phyloP scores from a whole-genome alignment of 1,284 basidiomycete genomes.

The Moesziomyces antarcticus region DNA sequence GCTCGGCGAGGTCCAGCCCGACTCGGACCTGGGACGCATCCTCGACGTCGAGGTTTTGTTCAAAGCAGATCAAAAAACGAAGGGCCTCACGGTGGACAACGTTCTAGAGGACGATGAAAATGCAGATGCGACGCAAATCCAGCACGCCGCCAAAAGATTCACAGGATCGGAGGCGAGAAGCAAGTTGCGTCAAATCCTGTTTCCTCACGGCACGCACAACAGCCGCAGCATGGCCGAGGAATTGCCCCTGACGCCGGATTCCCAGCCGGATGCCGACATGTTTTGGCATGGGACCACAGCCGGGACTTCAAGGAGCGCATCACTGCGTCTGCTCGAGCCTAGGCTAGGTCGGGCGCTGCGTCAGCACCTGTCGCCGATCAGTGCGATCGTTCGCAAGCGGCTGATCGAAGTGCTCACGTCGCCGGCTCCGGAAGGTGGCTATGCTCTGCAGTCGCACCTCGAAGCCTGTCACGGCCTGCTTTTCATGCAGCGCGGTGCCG shows the following conservation, averaged over 20 bases:
- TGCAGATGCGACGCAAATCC: not conserved
- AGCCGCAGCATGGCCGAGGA: not conserved
- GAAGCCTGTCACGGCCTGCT: slow-evolving; percentile 36
- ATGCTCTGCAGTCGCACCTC: slow-evolving; percentile 32
- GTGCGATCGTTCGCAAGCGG: slow-evolving; percentile 38
- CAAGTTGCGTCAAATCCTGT: not conserved
- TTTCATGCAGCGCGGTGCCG: slow-evolving; percentile 45
- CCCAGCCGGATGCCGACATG: slow-evolving; percentile 19
- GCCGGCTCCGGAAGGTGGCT: slow-evolving; percentile 30
- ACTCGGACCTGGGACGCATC: slow-evolving; percentile 16
- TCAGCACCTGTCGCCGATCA: slow-evolving; percentile 38
- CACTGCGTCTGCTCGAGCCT: slow-evolving; percentile 33
- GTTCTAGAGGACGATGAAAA: not conserved
- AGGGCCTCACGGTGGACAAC: not conserved
- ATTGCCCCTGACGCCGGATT: slow-evolving; percentile 20
- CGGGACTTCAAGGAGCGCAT: not conserved
- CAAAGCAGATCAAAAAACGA: too few relatives aligned
- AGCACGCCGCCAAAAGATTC: not conserved
- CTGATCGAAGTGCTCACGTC: slow-evolving; percentile 32
- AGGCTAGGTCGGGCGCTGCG: slow-evolving; percentile 25
- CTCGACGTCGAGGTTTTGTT: slow-evolving; percentile 8
- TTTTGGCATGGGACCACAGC: slow-evolving; percentile 4
- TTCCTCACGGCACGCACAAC: not conserved
- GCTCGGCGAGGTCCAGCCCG: slow-evolving; percentile 31
- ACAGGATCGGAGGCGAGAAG: not conserved